A percentile compares a stretch with the other conserved stretches of the same genome.
Conservation (phyloP, 305 asterid species). For the Rubia peregrina region DNA sequence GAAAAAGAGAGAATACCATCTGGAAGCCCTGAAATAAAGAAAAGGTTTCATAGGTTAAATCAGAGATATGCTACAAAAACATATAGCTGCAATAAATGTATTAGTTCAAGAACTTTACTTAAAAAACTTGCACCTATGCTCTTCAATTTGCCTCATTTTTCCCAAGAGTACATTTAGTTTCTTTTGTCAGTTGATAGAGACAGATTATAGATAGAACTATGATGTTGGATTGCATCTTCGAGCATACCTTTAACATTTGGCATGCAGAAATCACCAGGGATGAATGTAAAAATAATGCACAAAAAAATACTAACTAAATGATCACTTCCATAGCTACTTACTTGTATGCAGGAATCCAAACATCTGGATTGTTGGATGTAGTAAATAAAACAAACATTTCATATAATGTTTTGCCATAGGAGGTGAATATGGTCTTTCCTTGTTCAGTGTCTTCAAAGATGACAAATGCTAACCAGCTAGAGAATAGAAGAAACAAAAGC, state of each 20-base stretch:
- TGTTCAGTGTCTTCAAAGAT: slow-evolving; percentile 93
- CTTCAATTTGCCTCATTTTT: neutral
- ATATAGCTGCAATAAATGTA: neutral
- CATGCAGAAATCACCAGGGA: neutral
- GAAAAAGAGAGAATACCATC: slow-evolving; percentile 78
- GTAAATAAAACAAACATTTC: slow-evolving; percentile 91
- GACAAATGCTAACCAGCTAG: slow-evolving; percentile 95
- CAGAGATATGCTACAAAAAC: slow-evolving; percentile 3
- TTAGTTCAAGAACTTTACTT: neutral
- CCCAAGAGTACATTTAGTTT: neutral
- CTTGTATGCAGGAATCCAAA: slow-evolving; percentile 99
- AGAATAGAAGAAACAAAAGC: slow-evolving; percentile 72
- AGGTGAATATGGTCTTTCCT: slow-evolving; percentile 63
- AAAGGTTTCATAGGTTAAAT: slow-evolving; percentile 19
- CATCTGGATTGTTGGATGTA: slow-evolving; percentile 98
- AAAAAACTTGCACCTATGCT: neutral
- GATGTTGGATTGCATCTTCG: neutral
- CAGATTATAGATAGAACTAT: neutral
- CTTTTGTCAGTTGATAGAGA: neutral
- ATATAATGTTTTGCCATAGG: slow-evolving; percentile 66
- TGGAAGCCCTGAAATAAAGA: slow-evolving; percentile 67
- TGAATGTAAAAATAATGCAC: neutral
- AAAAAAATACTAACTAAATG: neutral
- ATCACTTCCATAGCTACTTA: slow-evolving; percentile 28
- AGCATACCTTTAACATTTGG: neutral